Conservation (phyloP, 306 rosid species). For the Quercus agrifolia region DNA sequence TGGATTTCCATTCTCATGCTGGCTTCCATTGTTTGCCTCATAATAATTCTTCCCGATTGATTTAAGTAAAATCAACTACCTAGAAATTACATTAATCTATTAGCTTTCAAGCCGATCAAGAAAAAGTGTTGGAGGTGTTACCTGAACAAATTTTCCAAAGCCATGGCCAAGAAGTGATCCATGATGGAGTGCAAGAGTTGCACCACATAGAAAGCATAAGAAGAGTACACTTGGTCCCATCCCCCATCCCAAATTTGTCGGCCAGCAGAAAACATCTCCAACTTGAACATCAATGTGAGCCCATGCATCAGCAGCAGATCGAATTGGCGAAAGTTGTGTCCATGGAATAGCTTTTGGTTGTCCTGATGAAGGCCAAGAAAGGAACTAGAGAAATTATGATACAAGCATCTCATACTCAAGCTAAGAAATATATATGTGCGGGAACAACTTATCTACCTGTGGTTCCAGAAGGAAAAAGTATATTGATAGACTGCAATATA, state of each 20-base stretch:
- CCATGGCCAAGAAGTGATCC: conserved; percentile 91
- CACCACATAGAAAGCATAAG: conserved; percentile 63
- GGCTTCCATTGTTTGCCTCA: not conserved
- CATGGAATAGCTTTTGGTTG: conserved; percentile 96
- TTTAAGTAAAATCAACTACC: not conserved
- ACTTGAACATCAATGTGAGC: conserved; percentile 51
- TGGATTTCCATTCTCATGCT: not conserved
- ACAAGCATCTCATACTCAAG: not conserved
- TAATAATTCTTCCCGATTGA: not conserved
- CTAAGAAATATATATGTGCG: not conserved
- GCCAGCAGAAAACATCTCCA: conserved; percentile 81
- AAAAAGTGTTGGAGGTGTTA: conserved; percentile 26
- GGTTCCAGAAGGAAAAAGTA: conserved; percentile 96
- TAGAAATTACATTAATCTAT: not conserved
- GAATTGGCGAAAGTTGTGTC: conserved; percentile 88
- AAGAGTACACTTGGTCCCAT: conserved; percentile 76
- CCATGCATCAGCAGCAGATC: conserved; percentile 78
- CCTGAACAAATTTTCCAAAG: conserved; percentile 94
- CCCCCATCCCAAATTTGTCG: conserved; percentile 95
- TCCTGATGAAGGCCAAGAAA: conserved; percentile 41
- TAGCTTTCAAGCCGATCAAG: not conserved
- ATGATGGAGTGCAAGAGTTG: conserved; percentile 90
- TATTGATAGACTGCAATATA: conserved; percentile 67
- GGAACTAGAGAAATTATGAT: conserved; percentile 16
- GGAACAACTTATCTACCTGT: conserved; percentile 52